Evolutionary conservation across 2,329 filamentous ascomycete species (phyloP).

Genomic region (Mycosphaerella arachidis): DNA sequence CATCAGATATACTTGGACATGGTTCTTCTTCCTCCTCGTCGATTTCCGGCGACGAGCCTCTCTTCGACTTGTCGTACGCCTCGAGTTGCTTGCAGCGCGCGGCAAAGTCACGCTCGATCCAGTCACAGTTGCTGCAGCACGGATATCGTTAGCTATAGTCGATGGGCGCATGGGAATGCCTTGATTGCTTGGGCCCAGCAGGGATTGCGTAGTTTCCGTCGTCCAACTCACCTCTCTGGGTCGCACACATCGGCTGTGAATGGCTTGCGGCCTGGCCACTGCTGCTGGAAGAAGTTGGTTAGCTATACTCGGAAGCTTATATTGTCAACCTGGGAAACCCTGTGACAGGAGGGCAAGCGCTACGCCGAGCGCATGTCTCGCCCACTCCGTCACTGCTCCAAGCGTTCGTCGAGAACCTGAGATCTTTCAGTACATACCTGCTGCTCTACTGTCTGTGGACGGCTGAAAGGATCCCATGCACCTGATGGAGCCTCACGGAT

Average conservation of each 20-base stretch:
- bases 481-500: not conserved
- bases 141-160: not conserved
- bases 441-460: not conserved
- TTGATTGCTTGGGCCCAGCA: not conserved
- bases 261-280: not conserved
- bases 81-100: not conserved
- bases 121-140: not conserved
- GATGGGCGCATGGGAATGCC: not conserved
- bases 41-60: not conserved
- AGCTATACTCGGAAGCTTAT: no score
- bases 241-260: not conserved
- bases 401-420: no score
- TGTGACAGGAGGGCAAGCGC: no score
- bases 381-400: no score
- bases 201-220: not conserved
- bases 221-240: not conserved
- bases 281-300: no score
- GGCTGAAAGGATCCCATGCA: not conserved
- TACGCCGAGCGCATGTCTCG: no score
- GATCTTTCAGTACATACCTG: not conserved
- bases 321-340: no score
- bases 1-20: no score
- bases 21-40: not conserved
- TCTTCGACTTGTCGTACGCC: not conserved
- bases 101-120: not conserved